These are phyloP conservation scores for Excoecaria agallocha DNA, from an alignment of 345 rosid genomes.

Conservation along the genomic window DNA sequence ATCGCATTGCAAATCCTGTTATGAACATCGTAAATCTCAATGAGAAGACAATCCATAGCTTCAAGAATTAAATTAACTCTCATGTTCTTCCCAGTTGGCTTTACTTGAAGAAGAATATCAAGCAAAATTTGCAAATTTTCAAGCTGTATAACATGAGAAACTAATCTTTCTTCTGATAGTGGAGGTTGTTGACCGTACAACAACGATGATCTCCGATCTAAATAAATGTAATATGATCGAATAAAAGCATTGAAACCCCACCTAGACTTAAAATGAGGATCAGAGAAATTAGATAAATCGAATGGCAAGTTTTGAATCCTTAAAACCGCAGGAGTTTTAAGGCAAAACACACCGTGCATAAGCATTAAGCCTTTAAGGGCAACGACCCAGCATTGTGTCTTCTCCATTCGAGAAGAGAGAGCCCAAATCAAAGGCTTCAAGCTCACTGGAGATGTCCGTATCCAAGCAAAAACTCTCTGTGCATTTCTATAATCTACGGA, in stretches of 20 bases:
- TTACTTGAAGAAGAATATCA: slow-evolving; percentile 57
- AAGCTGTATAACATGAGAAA: slow-evolving; percentile 41
- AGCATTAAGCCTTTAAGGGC: slow-evolving; percentile 75
- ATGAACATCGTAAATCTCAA: slow-evolving; percentile 58
- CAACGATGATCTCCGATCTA: slow-evolving; percentile 52
- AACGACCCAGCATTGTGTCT: slow-evolving; percentile 70
- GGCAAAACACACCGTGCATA: slow-evolving; percentile 73
- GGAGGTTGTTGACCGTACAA: slow-evolving; percentile 29
- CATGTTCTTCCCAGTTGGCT: slow-evolving; percentile 51
- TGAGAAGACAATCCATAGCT: slow-evolving; percentile 70
- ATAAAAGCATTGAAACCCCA: slow-evolving; percentile 59
- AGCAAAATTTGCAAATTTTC: slow-evolving; percentile 54
- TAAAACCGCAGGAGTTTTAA: slow-evolving; percentile 41
- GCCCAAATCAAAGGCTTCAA: slow-evolving; percentile 51
- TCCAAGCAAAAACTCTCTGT: slow-evolving; percentile 60
- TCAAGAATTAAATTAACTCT: slow-evolving; percentile 44
- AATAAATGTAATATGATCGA: slow-evolving; percentile 61
- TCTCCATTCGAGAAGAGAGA: slow-evolving; percentile 50
- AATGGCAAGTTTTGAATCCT: slow-evolving; percentile 63
- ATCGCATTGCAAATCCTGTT: slow-evolving; percentile 56
- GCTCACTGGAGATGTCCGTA: slow-evolving; percentile 57
- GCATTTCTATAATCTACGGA: slow-evolving; percentile 58
- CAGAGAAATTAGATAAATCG: slow-evolving; percentile 60
- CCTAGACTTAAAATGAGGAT: slow-evolving; percentile 32
- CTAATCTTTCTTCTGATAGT: slow-evolving; percentile 28